Evolutionary conservation across 805 yeast genomes (phyloP).

Genomic region (Candida ipomoeae): DNA sequence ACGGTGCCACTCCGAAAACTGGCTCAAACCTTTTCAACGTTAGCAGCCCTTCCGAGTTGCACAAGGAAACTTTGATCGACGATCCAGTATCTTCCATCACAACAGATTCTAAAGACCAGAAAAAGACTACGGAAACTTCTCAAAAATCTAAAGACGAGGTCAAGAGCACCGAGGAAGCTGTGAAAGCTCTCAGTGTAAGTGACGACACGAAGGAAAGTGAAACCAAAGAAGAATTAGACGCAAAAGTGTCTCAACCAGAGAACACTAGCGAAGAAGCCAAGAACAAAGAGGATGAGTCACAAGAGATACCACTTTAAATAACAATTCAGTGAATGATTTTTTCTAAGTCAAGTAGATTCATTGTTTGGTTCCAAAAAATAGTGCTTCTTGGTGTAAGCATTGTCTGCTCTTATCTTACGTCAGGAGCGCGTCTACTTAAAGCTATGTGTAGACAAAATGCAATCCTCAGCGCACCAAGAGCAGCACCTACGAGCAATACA

Average conservation of each 20-base stretch:
- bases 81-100: constrained; percentile 9
- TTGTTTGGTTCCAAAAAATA: neutral
- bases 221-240: neutral
- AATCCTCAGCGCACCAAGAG: neutral
- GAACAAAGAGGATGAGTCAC: constrained; percentile 3
- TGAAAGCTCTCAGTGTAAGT: neutral
- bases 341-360: neutral
- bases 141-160: constrained; percentile 1
- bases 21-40: constrained; percentile 7
- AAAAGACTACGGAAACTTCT: constrained; percentile 4
- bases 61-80: constrained; percentile 42
- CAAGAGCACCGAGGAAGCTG: neutral
- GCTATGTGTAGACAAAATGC: neutral
- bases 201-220: neutral
- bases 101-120: neutral
- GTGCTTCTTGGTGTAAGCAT: neutral
- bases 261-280: neutral
- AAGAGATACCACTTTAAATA: neutral
- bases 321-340: neutral
- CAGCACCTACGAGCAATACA: neutral
- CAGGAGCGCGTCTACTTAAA: neutral
- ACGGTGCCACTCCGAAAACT: neutral
- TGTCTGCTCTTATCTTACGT: neutral
- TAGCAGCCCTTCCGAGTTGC: constrained; percentile 24
- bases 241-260: neutral